phyloP scores from a whole-genome alignment of 2,329 filamentous ascomycete genomes.

The Monilinia fructicola region DNA sequence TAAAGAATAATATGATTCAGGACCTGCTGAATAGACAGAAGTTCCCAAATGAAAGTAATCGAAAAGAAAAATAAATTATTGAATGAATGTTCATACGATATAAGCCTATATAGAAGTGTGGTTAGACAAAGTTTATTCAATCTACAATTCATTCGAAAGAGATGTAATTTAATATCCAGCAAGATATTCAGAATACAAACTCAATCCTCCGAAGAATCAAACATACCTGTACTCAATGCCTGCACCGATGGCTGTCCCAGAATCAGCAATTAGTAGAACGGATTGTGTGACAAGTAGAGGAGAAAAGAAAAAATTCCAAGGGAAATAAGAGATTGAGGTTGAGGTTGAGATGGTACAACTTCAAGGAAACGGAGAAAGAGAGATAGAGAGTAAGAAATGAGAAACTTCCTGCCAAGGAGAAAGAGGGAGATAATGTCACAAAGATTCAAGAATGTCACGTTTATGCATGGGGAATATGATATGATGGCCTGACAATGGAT shows the following conservation, averaged over 20 bases:
- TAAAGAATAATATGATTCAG: constrained; percentile 39
- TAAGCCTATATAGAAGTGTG: constrained; percentile 12
- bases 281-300: constrained; percentile 29
- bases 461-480: constrained; percentile 24
- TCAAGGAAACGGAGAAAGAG: not conserved
- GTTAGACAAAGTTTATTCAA: constrained; percentile 1
- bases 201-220: not conserved
- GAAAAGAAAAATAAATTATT: constrained; percentile 6
- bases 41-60: constrained; percentile 31
- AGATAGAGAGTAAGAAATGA: constrained; percentile 21
- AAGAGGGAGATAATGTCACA: constrained; percentile 14
- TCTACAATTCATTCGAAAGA: not conserved
- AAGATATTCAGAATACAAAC: constrained; percentile 23
- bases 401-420: constrained; percentile 24
- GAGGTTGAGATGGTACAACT: constrained; percentile 13
- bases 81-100: constrained; percentile 19
- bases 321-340: constrained; percentile 3
- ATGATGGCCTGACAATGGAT: constrained; percentile 28
- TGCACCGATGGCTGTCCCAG: constrained; percentile 39
- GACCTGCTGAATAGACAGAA: constrained; percentile 42
- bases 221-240: constrained; percentile 41
- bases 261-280: constrained; percentile 32
- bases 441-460: constrained; percentile 23
- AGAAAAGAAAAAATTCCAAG: constrained; percentile 15
- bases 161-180: constrained; percentile 27